Base-by-base conservation (phyloP, 495 filamentous ascomycete species). In the Penicillium desertorum region DNA sequence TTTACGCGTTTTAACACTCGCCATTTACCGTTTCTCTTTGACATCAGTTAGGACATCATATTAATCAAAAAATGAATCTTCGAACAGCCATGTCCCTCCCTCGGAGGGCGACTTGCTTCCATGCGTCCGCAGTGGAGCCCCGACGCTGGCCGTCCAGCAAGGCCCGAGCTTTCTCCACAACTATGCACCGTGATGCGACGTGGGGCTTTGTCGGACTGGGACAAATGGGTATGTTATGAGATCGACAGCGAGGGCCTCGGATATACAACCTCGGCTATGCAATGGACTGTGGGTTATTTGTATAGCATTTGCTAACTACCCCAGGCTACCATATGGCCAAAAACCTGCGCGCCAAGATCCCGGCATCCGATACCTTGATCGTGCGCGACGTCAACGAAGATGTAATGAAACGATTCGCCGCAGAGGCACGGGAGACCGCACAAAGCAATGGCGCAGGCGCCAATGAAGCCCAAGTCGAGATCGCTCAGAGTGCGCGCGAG, bases 131-230 rank as follows among this genome's bases (percentile, higher is more conserved):
- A 47, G 51, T 44, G 29, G n/a, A 36, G 45, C 14, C 30, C 56
- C 62, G 63, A 61, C 52, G 57, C 53, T 61, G 61, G 54, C 62
- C 57, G 46, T 52, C 60, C 12, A 54, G 49, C 32, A 64, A 43
- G 22, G 49, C 55, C 23, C 68, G 85, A 60, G 63, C 70, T 36
- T 90, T 90, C 60, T 85, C 87, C 25, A 77, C 72, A 0, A 81
- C 83, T 5, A 27, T 73, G 36, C 74, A 66, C 27, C 74, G 81
- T 54, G 73, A 83, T 63, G 83, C 85, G 58, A 85, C 81, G 62
- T 92, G 86, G 80, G 91, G 89, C 12, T 95, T 96, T 70, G 86
- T 96, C 61, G 91, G 91, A 4, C 74, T 96, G 27, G 91, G 91
- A 8, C 88, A 89, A 65, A 96, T 96, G 91, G 91, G 86, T 91